Evolutionary conservation across 2,329 filamentous ascomycete genomes (phyloP).

Genomic region (Chaetomiaceae sp.): DNA sequence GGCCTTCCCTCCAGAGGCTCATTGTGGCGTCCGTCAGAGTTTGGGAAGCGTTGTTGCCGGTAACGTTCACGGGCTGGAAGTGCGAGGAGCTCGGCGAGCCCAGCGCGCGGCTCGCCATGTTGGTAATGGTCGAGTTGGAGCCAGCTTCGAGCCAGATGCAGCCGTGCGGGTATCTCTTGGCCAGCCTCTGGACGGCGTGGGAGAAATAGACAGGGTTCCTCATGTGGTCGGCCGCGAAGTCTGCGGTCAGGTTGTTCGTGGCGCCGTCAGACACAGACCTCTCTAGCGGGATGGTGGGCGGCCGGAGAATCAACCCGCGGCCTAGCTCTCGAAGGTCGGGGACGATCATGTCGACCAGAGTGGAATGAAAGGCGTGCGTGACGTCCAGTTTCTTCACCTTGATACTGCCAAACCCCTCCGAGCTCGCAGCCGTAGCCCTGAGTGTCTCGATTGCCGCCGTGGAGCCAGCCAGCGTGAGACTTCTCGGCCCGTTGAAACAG

Average conservation of each 20-base stretch:
- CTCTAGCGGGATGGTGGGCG: neutral
- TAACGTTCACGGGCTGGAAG: slow-evolving; percentile 25
- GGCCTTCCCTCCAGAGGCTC: slow-evolving; percentile 36
- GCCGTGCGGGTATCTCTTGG: slow-evolving; percentile 20
- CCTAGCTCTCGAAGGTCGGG: slow-evolving; percentile 15
- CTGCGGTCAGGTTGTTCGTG: too few species aligned
- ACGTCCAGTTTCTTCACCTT: slow-evolving; percentile 37
- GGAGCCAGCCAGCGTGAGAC: slow-evolving; percentile 37
- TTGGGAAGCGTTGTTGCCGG: slow-evolving; percentile 15
- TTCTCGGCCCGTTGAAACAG: slow-evolving; percentile 40
- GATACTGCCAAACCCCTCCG: neutral
- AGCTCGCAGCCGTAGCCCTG: neutral
- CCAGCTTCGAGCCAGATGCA: slow-evolving; percentile 39
- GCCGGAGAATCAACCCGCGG: slow-evolving; percentile 22
- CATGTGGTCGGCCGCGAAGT: slow-evolving; percentile 34
- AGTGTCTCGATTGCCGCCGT: slow-evolving; percentile 27
- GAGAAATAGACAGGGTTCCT: slow-evolving; percentile 39
- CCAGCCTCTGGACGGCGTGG: slow-evolving; percentile 35
- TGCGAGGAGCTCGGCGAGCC: slow-evolving; percentile 33
- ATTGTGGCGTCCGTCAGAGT: slow-evolving; percentile 24
- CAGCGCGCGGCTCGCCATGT: slow-evolving; percentile 29
- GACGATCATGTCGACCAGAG: slow-evolving; percentile 33
- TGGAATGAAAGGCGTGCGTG: slow-evolving; percentile 43
- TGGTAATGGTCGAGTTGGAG: slow-evolving; percentile 31
- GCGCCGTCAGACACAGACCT: too few species aligned